Conservation (phyloP, 768 basidiomycete genomes). For the Scleroderma bovista region DNA sequence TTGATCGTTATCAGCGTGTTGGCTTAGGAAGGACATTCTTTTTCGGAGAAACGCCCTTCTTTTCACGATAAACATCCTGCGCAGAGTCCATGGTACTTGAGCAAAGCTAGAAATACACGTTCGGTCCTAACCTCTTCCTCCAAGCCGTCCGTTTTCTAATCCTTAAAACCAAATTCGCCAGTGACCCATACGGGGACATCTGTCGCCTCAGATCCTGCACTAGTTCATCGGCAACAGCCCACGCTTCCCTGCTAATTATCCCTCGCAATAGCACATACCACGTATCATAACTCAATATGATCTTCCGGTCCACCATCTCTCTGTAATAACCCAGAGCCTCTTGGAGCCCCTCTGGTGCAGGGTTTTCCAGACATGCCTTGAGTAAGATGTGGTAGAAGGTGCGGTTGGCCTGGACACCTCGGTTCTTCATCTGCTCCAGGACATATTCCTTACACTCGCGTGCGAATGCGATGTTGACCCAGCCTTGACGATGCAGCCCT, state of each 20-base stretch:
- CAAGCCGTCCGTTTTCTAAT: constrained; percentile 39
- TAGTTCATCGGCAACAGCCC: constrained; percentile 55
- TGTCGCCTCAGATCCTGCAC: constrained; percentile 54
- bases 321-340: constrained; percentile 54
- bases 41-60: constrained; percentile 32
- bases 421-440: constrained; percentile 51
- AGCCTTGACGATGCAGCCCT: constrained; percentile 59
- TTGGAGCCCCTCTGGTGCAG: constrained; percentile 43
- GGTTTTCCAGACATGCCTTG: constrained; percentile 53
- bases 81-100: constrained; percentile 2
- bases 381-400: constrained; percentile 77
- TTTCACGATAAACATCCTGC: constrained; percentile 12
- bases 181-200: constrained; percentile 38
- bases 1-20: constrained; percentile 61
- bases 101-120: constrained; percentile 22
- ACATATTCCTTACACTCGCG: constrained; percentile 47
- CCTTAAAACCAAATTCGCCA: constrained; percentile 45
- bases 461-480: constrained; percentile 40
- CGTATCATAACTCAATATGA: constrained; percentile 54
- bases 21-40: constrained; percentile 65
- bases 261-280: constrained; percentile 76
- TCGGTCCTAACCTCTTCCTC: constrained; percentile 22
- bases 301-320: constrained; percentile 49
- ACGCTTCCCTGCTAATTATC: constrained; percentile 50
- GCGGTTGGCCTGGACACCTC: constrained; percentile 49